These are phyloP conservation scores for Sphagnum fallax DNA, from an alignment of 228 moss, liverwort and hornwort species.

Conservation along the genomic window DNA sequence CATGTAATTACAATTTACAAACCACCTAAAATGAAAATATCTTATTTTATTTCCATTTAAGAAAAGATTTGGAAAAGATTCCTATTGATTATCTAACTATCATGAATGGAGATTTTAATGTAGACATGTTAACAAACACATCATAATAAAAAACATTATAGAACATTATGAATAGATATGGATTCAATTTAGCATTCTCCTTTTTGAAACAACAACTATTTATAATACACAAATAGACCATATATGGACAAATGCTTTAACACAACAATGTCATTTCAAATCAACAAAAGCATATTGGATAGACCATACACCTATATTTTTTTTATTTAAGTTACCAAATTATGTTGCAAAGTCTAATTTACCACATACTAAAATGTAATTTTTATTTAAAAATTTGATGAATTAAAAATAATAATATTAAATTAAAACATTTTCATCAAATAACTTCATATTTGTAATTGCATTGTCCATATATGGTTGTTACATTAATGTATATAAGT, in stretches of 20 bases:
- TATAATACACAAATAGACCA: background rate
- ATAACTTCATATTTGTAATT: no score
- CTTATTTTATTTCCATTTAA: background rate
- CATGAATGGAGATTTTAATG: background rate
- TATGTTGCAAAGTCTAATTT: background rate
- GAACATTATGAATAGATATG: background rate
- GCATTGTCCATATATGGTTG: no score
- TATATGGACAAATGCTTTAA: background rate
- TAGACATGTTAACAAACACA: background rate
- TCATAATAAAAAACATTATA: background rate
- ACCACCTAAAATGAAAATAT: background rate
- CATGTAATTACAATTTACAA: background rate
- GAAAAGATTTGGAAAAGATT: background rate
- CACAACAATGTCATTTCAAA: background rate
- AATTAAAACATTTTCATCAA: no score
- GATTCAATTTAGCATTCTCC: background rate
- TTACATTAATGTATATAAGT: no score
- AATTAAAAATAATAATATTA: no score
- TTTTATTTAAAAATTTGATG: no score
- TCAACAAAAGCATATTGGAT: background rate
- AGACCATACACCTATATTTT: background rate
- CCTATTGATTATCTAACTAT: background rate
- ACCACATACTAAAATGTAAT: no score
- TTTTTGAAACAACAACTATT: background rate
- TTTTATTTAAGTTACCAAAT: background rate